Evolutionary conservation across 1,284 basidiomycete genomes (phyloP).

Genomic region (Sanghuangporus sanghuang): DNA sequence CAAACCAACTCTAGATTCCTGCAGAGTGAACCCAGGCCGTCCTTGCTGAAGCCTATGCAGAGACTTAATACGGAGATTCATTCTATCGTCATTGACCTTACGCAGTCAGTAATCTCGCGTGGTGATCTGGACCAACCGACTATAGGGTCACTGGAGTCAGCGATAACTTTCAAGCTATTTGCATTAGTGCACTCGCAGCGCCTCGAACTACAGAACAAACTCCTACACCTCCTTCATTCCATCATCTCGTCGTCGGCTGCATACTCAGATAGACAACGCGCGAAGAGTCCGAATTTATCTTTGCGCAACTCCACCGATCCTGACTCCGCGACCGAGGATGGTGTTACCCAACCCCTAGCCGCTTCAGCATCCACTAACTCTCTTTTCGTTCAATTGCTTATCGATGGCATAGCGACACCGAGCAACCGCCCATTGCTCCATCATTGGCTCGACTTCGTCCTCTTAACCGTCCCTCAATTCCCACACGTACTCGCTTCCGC

Average conservation of each 20-base stretch:
- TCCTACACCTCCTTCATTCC: slow-evolving; percentile 88
- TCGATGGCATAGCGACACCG: slow-evolving; percentile 71
- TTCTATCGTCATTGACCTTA: slow-evolving; percentile 70
- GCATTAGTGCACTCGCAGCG: slow-evolving; percentile 63
- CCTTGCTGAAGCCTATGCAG: slow-evolving; percentile 46
- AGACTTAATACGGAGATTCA: slow-evolving; percentile 65
- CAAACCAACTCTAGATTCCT: slow-evolving; percentile 47
- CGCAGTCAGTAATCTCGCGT: slow-evolving; percentile 77
- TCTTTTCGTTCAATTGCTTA: slow-evolving; percentile 71
- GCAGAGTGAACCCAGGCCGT: slow-evolving; percentile 63
- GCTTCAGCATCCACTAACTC: slow-evolving; percentile 40
- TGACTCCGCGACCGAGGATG: slow-evolving; percentile 13
- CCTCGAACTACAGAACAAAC: slow-evolving; percentile 86
- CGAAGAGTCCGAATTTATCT: slow-evolving; percentile 29
- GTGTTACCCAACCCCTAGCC: not conserved
- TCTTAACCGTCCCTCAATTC: slow-evolving; percentile 85
- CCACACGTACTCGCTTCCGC: slow-evolving; percentile 63
- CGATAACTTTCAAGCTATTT: slow-evolving; percentile 73
- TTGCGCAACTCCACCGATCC: slow-evolving; percentile 27
- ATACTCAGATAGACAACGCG: slow-evolving; percentile 13
- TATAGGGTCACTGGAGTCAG: slow-evolving; percentile 63
- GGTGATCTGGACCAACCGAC: slow-evolving; percentile 65
- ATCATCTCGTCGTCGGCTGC: slow-evolving; percentile 58
- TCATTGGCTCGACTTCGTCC: slow-evolving; percentile 95
- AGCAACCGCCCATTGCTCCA: slow-evolving; percentile 79